Evolutionary conservation across 2,329 filamentous ascomycete species (phyloP), one percentile per base, ranked within the genome.

Genomic region (Talaromyces atroroseus): DNA sequence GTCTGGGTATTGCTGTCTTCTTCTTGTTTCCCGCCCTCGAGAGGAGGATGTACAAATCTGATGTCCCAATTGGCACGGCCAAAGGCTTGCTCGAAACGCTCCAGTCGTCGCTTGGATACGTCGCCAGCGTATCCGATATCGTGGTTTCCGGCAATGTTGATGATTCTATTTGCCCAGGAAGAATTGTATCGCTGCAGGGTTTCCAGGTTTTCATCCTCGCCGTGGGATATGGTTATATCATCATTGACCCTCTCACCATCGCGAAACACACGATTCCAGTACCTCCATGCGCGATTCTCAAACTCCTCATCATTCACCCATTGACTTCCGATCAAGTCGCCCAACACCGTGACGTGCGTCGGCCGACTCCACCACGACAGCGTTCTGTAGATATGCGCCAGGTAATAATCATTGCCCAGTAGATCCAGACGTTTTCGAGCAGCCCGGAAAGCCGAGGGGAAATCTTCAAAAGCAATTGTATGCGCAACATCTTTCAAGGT

Each of bases 71-170:
- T 95, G 18, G 89, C 84, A 61, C 85, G 89, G 56, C 94, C 94
- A 75, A 95, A 99, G 1, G 82, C 82, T 21, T 81, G 79, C 73
- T 96, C 91, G 68, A 97, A 99, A 1, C 94, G 83, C 26, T 83
- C 78, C 54, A 96, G 78, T 3, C 91, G 84, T 59, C 84, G 79
- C n/a, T 80, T 75, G 42, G 87, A 90, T 59, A 97, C 80, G 71
- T 99, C 94, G 2, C 94, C 94, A 0, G 92, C 90, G 69, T 99
- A 99, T 34, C 94, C 94, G 66, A 99, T 86, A 71, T 99, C 94
- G 69, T 99, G 94, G 67, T 99, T 99, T 1, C 94, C 94, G 0
- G 86, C 91, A 24, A 97, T 84, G 63, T 96, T 95, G 69, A 99
- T 90, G 61, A 96, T 80, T 55, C 88, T 82, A 42, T 78, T 80